phyloP scores from a whole-genome alignment of 2,329 filamentous ascomycete genomes.

The Exophiala dermatitidis region DNA sequence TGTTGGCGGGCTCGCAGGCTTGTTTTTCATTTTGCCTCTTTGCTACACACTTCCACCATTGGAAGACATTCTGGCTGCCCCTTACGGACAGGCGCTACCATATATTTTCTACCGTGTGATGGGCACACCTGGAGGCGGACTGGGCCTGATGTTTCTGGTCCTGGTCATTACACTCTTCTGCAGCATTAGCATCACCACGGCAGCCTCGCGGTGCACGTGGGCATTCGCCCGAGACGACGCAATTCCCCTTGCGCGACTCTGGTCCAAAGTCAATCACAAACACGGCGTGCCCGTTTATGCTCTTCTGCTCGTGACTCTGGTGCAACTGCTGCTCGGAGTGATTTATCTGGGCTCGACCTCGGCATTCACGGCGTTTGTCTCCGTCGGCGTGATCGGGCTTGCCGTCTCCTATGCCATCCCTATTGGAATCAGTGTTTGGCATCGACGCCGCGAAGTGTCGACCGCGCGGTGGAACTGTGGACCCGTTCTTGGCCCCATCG shows the following conservation, averaged over 20 bases:
- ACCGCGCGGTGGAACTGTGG: constrained; percentile 46
- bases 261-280: constrained; percentile 52
- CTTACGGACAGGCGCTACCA: constrained; percentile 44
- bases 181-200: constrained; percentile 47
- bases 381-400: constrained; percentile 51
- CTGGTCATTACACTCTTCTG: constrained; percentile 48
- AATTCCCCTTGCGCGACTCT: constrained; percentile 54
- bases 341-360: constrained; percentile 44
- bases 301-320: constrained; percentile 56
- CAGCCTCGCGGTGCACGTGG: constrained; percentile 50
- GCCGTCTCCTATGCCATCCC: constrained; percentile 52
- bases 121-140: constrained; percentile 43
- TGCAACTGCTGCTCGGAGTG: constrained; percentile 45
- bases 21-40: constrained; percentile 51
- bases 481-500: constrained; percentile 35
- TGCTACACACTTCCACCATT: constrained; percentile 46
- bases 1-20: constrained; percentile 47
- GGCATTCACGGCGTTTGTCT: constrained; percentile 46
- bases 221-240: constrained; percentile 68
- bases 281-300: constrained; percentile 63
- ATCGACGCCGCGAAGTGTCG: constrained; percentile 43
- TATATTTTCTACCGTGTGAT: constrained; percentile 47
- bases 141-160: constrained; percentile 46
- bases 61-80: constrained; percentile 40
- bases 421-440: constrained; percentile 45